phyloP scores from a whole-genome alignment of 2,329 filamentous ascomycete species.

The Venturia pyrina region DNA sequence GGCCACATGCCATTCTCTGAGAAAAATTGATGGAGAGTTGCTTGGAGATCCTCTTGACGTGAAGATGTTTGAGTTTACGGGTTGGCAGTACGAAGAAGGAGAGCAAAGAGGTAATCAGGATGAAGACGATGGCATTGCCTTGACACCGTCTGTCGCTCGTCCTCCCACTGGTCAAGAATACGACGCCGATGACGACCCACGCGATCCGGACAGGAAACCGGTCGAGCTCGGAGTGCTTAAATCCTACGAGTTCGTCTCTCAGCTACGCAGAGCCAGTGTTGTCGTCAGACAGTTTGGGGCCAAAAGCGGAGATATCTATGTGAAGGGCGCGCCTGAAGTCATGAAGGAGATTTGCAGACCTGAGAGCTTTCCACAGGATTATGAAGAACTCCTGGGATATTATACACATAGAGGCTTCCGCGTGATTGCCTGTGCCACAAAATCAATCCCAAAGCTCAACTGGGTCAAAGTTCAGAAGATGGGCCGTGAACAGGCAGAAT shows the following conservation, averaged over 20 bases:
- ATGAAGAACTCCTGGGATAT: conserved; percentile 76
- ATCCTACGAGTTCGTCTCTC: conserved; percentile 89
- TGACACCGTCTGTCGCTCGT: conserved; percentile 80
- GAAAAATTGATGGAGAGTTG: conserved; percentile 76
- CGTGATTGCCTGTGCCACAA: conserved; percentile 90
- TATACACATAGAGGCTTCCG: conserved; percentile 96
- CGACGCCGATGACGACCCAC: conserved; percentile 41
- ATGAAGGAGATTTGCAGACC: conserved; percentile 87
- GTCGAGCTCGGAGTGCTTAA: conserved; percentile 86
- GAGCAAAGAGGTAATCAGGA: conserved; percentile 58
- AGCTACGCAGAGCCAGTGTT: conserved; percentile 84
- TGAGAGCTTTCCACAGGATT: conserved; percentile 77
- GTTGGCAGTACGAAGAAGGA: conserved; percentile 87
- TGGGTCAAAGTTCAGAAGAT: conserved; percentile 96
- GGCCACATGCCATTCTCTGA: conserved; percentile 92
- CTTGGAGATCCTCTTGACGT: conserved; percentile 89
- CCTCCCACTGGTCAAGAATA: conserved; percentile 58
- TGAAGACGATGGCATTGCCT: conserved; percentile 59
- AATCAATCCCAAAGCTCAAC: conserved; percentile 75
- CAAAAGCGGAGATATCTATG: conserved; percentile 75
- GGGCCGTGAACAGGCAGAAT: conserved; percentile 76
- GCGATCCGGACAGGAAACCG: conserved; percentile 37
- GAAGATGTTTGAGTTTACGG: conserved; percentile 97
- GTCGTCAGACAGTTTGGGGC: conserved; percentile 82
- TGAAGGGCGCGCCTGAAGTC: conserved; percentile 93